phyloP scores from a whole-genome alignment of 139 green algal species.

The Medakamo hakoo region DNA sequence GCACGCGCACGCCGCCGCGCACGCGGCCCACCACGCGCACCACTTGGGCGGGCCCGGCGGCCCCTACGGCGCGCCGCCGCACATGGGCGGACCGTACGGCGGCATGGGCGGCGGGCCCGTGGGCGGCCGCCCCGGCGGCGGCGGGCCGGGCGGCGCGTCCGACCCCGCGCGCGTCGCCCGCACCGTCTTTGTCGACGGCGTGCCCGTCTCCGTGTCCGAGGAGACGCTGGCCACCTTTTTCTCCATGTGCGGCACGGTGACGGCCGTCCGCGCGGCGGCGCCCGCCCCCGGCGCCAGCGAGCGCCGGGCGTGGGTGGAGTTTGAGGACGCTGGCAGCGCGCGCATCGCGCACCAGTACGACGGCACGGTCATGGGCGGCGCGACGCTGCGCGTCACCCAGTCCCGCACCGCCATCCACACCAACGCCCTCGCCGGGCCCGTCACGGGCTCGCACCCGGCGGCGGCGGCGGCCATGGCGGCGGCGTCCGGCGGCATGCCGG shows the following conservation, averaged over 20 bases:
- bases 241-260: constrained; percentile 9
- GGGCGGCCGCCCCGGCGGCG: too few relatives aligned
- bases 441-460: too few relatives aligned
- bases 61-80: not conserved
- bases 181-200: constrained; percentile 10
- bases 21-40: too few relatives aligned
- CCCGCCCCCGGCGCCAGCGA: constrained; percentile 1
- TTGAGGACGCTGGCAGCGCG: constrained; percentile 3
- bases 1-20: too few relatives aligned
- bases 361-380: constrained; percentile 6
- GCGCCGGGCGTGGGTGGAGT: constrained; percentile 13
- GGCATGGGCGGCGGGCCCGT: too few relatives aligned
- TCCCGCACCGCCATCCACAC: constrained; percentile 15
- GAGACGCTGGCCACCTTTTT: constrained; percentile 2
- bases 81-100: not conserved
- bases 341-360: constrained; percentile 5
- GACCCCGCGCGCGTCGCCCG: constrained; percentile 8
- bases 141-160: not conserved
- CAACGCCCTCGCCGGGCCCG: constrained; percentile 3
- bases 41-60: too few relatives aligned
- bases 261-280: constrained; percentile 1
- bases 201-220: not conserved
- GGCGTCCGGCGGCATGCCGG: too few relatives aligned
- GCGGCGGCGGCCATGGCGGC: too few relatives aligned
- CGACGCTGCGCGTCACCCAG: constrained; percentile 1